Evolutionary conservation across 2,329 filamentous ascomycete genomes (phyloP), one percentile per base, ranked within the genome.

Genomic region (Fusarium sulawesiense): DNA sequence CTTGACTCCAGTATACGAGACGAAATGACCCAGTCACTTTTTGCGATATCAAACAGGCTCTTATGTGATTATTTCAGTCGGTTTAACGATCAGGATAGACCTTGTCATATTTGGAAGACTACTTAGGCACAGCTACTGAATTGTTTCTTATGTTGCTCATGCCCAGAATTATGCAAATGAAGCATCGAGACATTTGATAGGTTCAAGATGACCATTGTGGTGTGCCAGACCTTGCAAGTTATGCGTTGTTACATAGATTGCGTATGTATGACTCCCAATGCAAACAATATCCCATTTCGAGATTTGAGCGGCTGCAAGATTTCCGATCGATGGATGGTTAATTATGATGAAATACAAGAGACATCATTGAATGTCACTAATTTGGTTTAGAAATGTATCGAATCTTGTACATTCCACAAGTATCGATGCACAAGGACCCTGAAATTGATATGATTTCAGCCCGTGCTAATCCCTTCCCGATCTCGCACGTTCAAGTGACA

Each of bases 401-500:
- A 53, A 70, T 72, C 68, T 56, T 70, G 60, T 48, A 55, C 65
- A 66, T 71, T 71, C 65, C 61, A 64, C 25, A 37, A 34, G 47
- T 48, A 53, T 53, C 49, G 9, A 10, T 6, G 23, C 44, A 23
- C 34, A 27, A 41, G 49, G 68, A 71, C 69, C 69, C 68, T 70
- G 68, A 63, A 65, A 53, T 56, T 30, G 25, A 66, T 59, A 69
- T 59, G 30, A 30, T 58, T 56, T 44, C 49, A 51, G 25, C 21
- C 37, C 20, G 56, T 32, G 66, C 60, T 49, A 65, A 72, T 72
- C 69, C 58, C 69, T 71, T 71, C 57, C 71, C 66, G 71, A 73
- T 72, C 48, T 46, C 47, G 44, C 30, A 34, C 32, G 18, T n/a
- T 45, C 23, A 56, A 47, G 30, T 34, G 49, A 40, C 49, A 54